Base-by-base conservation (phyloP, 2,329 filamentous ascomycete species). In the Neofusicoccum ribis region DNA sequence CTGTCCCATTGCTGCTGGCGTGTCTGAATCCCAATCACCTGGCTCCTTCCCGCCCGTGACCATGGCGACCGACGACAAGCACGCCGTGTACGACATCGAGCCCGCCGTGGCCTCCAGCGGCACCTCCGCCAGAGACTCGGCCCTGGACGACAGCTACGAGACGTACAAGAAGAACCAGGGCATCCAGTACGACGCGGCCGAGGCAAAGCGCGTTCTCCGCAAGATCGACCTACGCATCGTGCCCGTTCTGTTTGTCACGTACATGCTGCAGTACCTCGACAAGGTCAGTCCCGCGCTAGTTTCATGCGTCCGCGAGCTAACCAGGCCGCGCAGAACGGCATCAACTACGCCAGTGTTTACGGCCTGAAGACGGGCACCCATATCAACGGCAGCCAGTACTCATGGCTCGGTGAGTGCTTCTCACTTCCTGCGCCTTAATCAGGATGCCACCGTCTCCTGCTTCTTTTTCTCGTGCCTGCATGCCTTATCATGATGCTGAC, bases 291-390 rank as follows among this genome's bases (percentile, higher is more conserved):
- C 8, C 56, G 71, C 73, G 14, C 37, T 64, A 23, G 61, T 36
- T 11, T 11, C 8, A 44, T 3, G n/a, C 11, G 3, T 5, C 31
- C 1, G 6, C 37, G 27, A n/a, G 14, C 59, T 62, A 2, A 50
- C 14, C 31, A 4, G 23, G 12, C 20, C 14, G 43, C 17, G 49
- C 34, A 64, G 72, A 83, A 83, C 70, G 77, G 78, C 0, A 79
- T 83, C 72, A 83, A 83, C 68, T 85, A 84, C 71, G 82, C 82
- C 7, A 81, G 79, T 64, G 80, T 80, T 0, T 85, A 81, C 68
- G 83, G 82, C 0, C 71, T 85, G 12, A 72, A 81, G 49, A 71
- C 81, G 39, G 82, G 79, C 1, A 83, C 82, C 0, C 72, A 84
- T 62, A 74, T 86, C 5, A 68, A 76, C 7, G 81, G 80, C 11